Evolutionary conservation across 441 rosid genomes (phyloP), one percentile per base, ranked within the genome.

Genomic region (Erodium moschatum): DNA sequence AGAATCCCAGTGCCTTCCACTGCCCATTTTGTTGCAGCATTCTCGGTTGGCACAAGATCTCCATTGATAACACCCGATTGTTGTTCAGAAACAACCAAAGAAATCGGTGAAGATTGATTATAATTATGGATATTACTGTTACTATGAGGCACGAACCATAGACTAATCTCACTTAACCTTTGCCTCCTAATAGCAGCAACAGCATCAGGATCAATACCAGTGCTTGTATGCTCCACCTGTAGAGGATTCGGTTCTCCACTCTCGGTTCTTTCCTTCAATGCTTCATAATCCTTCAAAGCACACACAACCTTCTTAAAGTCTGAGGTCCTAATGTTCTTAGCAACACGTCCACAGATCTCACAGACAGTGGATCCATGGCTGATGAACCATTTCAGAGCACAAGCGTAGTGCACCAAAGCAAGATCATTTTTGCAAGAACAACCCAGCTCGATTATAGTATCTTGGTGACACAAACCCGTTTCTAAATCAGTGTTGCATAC

Each of bases 331-430:
- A 92, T 78, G 79, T 83, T 86, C 78, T 77, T 83, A 0, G 97
- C 89, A 5, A 83, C 60, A 44, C 74, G 67, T 21, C 94, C 97
- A 44, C 98, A 92, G 19, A 92, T 90, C 78, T 92, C 98, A 33
- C 98, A 92, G 31, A 86, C 75, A 0, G 94, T 92, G 52, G 98
- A 92, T 70, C 98, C 96, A 64, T 85, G 96, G 84, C 81, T 92
- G 27, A 92, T 87, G 74, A 92, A 92, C 98, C 98, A 92, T 78
- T 92, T 92, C 70, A 92, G 88, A 5, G 97, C 97, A 77, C 97
- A 92, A 5, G 95, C 87, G 72, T 90, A 92, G 71, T 90, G 98
- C 11, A 92, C 97, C 6, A 89, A 77, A 35, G 92, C 92, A 19
- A 92, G 94, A 78, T 92, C 97, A 35, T 73, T 87, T 77, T 89